Evolutionary conservation across 164 flowering plant species (phyloP).

Genomic region (Aristolochia fimbriata): DNA sequence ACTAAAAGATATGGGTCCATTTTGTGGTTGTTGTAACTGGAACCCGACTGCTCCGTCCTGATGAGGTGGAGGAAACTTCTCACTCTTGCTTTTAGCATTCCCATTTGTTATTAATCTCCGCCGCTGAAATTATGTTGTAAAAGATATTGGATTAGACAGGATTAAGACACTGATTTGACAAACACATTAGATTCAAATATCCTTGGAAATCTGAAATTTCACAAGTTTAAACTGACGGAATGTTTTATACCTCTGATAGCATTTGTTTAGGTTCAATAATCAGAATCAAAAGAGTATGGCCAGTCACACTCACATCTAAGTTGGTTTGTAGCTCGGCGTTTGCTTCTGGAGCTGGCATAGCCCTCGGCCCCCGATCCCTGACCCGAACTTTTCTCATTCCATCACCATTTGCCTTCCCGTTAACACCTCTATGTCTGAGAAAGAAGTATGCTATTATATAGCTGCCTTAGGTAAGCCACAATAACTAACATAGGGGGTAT

Average conservation of each 20-base stretch:
- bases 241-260: no score
- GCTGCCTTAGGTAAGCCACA: neutral
- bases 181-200: neutral
- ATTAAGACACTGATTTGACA: neutral
- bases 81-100: conserved; percentile 83
- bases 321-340: conserved; percentile 82
- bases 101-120: conserved; percentile 47
- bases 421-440: conserved; percentile 48
- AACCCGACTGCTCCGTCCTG: conserved; percentile 73
- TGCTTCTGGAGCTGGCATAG: conserved; percentile 87
- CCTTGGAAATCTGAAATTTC: no score
- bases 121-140: conserved; percentile 34
- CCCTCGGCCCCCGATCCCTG: conserved; percentile 55
- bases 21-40: conserved; percentile 36
- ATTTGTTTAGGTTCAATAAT: neutral
- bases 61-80: conserved; percentile 95
- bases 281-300: neutral
- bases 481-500: neutral
- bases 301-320: conserved; percentile 57
- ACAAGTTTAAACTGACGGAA: no score
- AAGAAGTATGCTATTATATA: neutral
- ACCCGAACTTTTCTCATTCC: conserved; percentile 36
- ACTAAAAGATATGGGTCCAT: conserved; percentile 49
- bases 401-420: conserved; percentile 40
- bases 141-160: neutral